phyloP scores from a whole-genome alignment of 495 filamentous ascomycete genomes.

The Neurospora sp. region DNA sequence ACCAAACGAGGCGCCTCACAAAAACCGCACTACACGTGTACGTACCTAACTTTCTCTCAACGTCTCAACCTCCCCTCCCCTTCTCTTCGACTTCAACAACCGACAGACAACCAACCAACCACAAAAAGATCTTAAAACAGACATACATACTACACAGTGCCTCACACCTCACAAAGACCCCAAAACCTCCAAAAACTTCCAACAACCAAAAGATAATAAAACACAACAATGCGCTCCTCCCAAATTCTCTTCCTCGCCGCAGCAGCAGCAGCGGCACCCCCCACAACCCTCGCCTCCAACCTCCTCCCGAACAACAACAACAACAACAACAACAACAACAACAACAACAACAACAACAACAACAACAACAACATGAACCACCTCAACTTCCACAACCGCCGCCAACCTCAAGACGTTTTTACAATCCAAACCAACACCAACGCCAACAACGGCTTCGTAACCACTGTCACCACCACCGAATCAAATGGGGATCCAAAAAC shows the following conservation, averaged over 20 bases:
- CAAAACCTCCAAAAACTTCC: background rate
- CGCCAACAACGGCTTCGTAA: background rate
- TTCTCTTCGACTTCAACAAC: background rate
- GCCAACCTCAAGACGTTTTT: background rate
- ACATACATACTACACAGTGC: background rate
- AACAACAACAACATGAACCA: background rate
- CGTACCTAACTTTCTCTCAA: background rate
- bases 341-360: background rate
- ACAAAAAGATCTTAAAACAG: background rate
- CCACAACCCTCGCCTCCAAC: background rate
- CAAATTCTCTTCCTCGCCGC: background rate
- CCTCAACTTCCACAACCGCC: background rate
- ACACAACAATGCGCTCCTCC: background rate
- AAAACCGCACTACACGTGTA: background rate
- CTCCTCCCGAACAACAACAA: background rate
- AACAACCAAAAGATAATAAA: too few relatives aligned
- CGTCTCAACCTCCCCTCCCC: background rate
- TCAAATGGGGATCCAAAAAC: background rate
- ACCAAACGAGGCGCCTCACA: background rate
- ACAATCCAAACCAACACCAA: background rate
- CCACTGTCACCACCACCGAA: background rate
- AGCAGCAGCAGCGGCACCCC: background rate
- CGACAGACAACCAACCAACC: background rate
- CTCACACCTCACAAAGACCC: background rate
- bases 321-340: background rate